Evolutionary conservation across 352 stramenopile species (phyloP), one percentile per base, ranked within the genome.

Genomic region (Globisporangium recalcitrans): DNA sequence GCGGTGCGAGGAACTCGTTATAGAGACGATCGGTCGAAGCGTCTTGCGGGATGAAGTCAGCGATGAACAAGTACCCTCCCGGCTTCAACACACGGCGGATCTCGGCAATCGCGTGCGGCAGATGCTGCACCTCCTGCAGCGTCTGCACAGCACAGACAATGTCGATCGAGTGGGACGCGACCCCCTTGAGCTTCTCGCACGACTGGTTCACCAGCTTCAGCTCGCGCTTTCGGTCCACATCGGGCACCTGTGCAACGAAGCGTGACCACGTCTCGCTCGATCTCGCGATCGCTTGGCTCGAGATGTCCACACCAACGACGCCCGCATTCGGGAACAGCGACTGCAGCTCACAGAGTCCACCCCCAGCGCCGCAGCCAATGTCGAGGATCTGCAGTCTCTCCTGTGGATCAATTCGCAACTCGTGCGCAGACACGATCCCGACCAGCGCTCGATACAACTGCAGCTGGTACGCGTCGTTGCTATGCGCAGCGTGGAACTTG

Each of bases 31-130:
- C 73, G 1, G 61, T 67, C 7, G 61, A 42, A 1, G 67, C 60
- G 32, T 85, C 70, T 31, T 74, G 62, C 11, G 76, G 76, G 49
- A 90, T 88, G 49, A 90, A 90, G 60, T 91, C 82, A 0, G 82
- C 82, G 38, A 90, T 68, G 34, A 87, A 79, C 14, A 91, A 48
- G 38, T 84, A 58, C 5, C 82, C 82, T 16, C 80, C 77, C 14
- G 80, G 77, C 31, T 81, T 80, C 1, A 91, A 69, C 9, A 91
- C 80, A 22, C 82, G 77, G 44, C 74, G 69, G 16, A 89, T 67
- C 60, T 90, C 82, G 9, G 67, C 73, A 40, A 88, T 52, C 0
- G 78, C 80, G 16, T 61, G 58, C 8, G 60, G 48, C 7, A 88
- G 54, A 51, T 84, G 64, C 49, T 75, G 64, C 46, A 91, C 75